Evolutionary conservation across 176 grass and related monocot genomes (phyloP), one percentile per base, ranked within the genome.

Genomic region (Carex scoparia): DNA sequence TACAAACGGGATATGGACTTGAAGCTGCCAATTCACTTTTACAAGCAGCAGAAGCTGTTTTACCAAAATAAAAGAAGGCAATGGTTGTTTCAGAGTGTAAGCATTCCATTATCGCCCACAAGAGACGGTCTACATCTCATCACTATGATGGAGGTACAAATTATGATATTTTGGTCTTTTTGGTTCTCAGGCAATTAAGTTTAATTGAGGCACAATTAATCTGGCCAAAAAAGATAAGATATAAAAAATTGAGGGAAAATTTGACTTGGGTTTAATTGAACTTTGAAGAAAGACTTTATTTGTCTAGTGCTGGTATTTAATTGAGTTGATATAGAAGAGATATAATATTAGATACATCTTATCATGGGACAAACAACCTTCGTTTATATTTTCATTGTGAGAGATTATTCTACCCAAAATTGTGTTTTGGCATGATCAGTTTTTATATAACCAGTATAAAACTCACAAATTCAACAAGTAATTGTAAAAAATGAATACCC

Each of bases 51-150:
- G 93, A 98, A 84, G 70, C 65, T 77, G 81, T 81, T 11, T 66
- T 98, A 76, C 93, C 91, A 40, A 98, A 92, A 86, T 93, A 98
- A 67, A 98, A 93, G 67, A 95, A 92, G 81, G 80, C 89, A n/a
- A 70, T 87, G 71, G 91, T 85, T 84, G 75, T 80, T 89, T 93
- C 92, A 65, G 93, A 98, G 86, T 98, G 90, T 60, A 95, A 93
- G 85, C 87, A 57, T 65, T 93, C 89, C 2, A 80, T 89, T 72
- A 61, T 98, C 80, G 74, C 86, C 18, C 89, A 98, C 85, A 93
- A 93, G 74, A 92, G 95, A 38, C 93, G 84, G 15, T 57, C 91
- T 67, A 92, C 79, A 82, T 78, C 87, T 80, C 86, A 86, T 80
- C 86, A 86, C 69, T 53, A 89, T 65, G 85, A 89, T 61, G 70